Conservation (phyloP, 768 basidiomycete species). For the Leccinum rimulosum region DNA sequence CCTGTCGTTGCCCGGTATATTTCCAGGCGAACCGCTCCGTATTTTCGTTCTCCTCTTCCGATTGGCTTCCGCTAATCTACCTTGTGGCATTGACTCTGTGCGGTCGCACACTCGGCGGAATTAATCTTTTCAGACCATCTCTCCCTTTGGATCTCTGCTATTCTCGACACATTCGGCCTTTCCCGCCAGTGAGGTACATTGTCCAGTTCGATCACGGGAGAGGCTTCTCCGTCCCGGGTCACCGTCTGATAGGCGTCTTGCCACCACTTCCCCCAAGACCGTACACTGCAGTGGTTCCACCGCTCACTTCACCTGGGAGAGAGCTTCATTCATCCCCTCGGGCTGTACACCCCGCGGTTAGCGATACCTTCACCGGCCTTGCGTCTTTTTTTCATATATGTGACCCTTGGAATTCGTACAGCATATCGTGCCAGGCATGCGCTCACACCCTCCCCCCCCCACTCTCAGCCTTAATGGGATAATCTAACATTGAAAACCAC, state of each 20-base stretch:
- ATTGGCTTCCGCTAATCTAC: slow-evolving; percentile 41
- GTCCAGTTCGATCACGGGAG: slow-evolving; percentile 25
- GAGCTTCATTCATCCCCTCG: background rate
- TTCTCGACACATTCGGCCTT: slow-evolving; percentile 27
- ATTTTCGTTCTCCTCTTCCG: slow-evolving; percentile 40
- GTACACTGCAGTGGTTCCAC: slow-evolving; percentile 10
- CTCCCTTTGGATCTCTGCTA: slow-evolving; percentile 42
- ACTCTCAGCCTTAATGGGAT: slow-evolving; percentile 16
- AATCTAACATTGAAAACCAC: slow-evolving; percentile 11
- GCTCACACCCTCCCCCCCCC: slow-evolving; percentile 9
- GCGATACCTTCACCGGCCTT: slow-evolving; percentile 7
- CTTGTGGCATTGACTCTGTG: slow-evolving; percentile 37
- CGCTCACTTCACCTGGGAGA: background rate
- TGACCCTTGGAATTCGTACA: slow-evolving; percentile 25
- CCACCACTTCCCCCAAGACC: slow-evolving; percentile 6
- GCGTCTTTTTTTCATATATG: slow-evolving; percentile 14
- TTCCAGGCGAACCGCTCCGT: slow-evolving; percentile 47
- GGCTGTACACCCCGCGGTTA: slow-evolving; percentile 10
- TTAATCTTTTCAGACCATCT: slow-evolving; percentile 41
- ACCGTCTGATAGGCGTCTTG: slow-evolving; percentile 19
- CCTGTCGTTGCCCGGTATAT: slow-evolving; percentile 43
- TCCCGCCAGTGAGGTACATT: slow-evolving; percentile 36
- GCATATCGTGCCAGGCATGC: slow-evolving; percentile 19
- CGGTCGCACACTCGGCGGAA: slow-evolving; percentile 33
- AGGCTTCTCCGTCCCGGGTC: slow-evolving; percentile 13